phyloP scores from a whole-genome alignment of 2,329 filamentous ascomycete species.

The Pyrenophora tritici-repentis region DNA sequence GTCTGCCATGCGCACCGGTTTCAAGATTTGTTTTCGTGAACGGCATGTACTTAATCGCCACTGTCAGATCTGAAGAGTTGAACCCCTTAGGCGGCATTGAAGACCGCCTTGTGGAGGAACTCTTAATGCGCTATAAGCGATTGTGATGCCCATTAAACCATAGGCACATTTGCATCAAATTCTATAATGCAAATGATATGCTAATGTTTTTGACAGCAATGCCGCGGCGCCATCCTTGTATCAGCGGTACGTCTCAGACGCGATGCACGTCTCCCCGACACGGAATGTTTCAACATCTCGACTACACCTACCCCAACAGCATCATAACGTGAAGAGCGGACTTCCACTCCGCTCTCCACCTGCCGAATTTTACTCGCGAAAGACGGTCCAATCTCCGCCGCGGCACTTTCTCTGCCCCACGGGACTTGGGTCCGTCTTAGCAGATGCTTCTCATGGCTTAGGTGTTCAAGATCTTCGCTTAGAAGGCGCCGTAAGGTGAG shows the following conservation, averaged over 20 bases:
- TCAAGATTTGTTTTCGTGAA: no score
- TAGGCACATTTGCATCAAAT: no score
- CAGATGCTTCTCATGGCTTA: slow-evolving; percentile 19
- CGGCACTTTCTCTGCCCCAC: slow-evolving; percentile 12
- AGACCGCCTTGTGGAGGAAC: neutral
- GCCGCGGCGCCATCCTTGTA: slow-evolving; percentile 22
- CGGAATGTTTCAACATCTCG: slow-evolving; percentile 22
- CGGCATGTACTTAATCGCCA: neutral
- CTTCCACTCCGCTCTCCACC: slow-evolving; percentile 20
- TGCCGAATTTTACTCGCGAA: slow-evolving; percentile 6
- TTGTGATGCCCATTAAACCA: neutral
- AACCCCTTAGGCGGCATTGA: neutral
- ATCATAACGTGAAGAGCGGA: slow-evolving; percentile 18
- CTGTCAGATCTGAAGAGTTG: neutral
- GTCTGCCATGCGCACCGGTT: no score
- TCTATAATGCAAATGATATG: neutral
- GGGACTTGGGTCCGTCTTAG: slow-evolving; percentile 22
- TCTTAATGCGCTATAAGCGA: neutral
- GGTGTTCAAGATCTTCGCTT: slow-evolving; percentile 24
- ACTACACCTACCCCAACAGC: slow-evolving; percentile 16
- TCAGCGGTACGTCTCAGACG: slow-evolving; percentile 26
- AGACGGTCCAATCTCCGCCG: slow-evolving; percentile 8
- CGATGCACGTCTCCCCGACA: slow-evolving; percentile 15
- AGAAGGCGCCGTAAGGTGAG: slow-evolving; percentile 18
- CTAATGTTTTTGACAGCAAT: neutral